Evolutionary conservation across 1,284 basidiomycete species (phyloP).

Genomic region (Fomitopsis schrenkii): DNA sequence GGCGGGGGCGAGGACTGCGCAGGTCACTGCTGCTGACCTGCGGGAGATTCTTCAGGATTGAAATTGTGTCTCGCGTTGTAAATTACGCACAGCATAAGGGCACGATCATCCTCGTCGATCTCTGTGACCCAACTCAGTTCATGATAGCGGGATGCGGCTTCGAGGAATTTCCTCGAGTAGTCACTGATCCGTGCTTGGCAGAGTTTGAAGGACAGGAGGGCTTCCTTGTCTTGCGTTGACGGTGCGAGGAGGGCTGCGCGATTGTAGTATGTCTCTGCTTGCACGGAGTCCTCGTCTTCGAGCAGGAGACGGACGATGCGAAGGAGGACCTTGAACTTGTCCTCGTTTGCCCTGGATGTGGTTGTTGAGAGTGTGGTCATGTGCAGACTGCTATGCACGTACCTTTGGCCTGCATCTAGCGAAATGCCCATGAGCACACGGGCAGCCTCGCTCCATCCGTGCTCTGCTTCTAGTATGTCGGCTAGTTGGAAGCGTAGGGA

Average conservation of each 20-base stretch:
- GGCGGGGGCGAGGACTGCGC: slow-evolving; percentile 95
- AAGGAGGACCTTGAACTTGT: slow-evolving; percentile 89
- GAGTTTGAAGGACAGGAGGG: slow-evolving; percentile 78
- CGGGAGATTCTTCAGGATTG: neutral
- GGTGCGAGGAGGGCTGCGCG: slow-evolving; percentile 90
- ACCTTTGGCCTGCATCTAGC: slow-evolving; percentile 89
- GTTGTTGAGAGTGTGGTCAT: neutral
- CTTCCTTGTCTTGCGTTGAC: slow-evolving; percentile 71
- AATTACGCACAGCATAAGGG: slow-evolving; percentile 72
- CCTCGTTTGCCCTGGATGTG: slow-evolving; percentile 63
- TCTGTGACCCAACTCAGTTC: slow-evolving; percentile 87
- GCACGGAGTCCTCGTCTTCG: slow-evolving; percentile 91
- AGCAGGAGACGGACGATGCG: slow-evolving; percentile 93
- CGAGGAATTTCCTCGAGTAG: slow-evolving; percentile 86
- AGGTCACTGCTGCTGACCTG: slow-evolving; percentile 89
- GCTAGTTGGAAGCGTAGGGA: slow-evolving; percentile 83
- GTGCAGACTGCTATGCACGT: slow-evolving; percentile 15
- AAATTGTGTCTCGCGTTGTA: neutral
- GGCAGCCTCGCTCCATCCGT: slow-evolving; percentile 93
- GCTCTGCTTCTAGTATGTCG: slow-evolving; percentile 82
- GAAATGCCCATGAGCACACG: slow-evolving; percentile 88
- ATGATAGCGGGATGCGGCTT: slow-evolving; percentile 94
- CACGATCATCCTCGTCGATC: slow-evolving; percentile 88
- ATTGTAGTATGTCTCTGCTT: slow-evolving; percentile 95
- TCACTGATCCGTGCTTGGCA: slow-evolving; percentile 94